Evolutionary conservation across 2,329 filamentous ascomycete species (phyloP), one percentile per base, ranked within the genome.

Genomic region (Biscogniauxia marginata): DNA sequence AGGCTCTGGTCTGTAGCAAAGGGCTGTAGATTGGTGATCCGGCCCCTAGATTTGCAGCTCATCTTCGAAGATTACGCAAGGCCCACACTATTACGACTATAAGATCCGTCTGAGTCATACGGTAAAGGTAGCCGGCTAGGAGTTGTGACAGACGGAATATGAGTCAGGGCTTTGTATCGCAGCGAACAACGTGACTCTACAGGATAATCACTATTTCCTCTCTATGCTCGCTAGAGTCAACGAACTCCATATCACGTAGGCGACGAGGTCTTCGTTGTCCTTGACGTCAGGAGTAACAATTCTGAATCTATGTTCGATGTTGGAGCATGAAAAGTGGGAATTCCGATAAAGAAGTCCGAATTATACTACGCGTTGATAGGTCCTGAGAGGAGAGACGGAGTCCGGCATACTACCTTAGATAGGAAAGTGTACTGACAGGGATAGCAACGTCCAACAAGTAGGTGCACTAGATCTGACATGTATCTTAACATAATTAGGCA

Each of bases 21-120:
- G 47, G 56, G 49, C 43, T 63, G 61, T 55, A 68, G 58, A 56
- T 69, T 62, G 58, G 68, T 62, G 49, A 69, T 67, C 55, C 65
- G 67, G 23, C 67, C 67, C 24, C 67, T 67, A 19, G 53, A 45
- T 50, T 62, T 62, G 43, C 50, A 63, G 55, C 56, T 65, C 64
- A 67, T 65, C 50, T 49, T 58, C 46, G 34, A 54, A n/a, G 34
- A 34, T 18, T 39, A 39, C 9, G 20, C 45, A 30, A 39, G 34
- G 46, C 52, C n/a, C 49, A 25, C 46, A 25, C 48, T 47, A 18
- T 9, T 23, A 55, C 53, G 54, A 57, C 53, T 20, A 57, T 46
- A 48, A 55, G 30, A 49, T 46, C 13, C 24, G 22, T 7, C 45
- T 46, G 49, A 48, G 34, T 46, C 18, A 20, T 18, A 3, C 44